Evolutionary conservation across 1,284 basidiomycete species (phyloP).

Genomic region (Cutaneotrichosporon dermatis): DNA sequence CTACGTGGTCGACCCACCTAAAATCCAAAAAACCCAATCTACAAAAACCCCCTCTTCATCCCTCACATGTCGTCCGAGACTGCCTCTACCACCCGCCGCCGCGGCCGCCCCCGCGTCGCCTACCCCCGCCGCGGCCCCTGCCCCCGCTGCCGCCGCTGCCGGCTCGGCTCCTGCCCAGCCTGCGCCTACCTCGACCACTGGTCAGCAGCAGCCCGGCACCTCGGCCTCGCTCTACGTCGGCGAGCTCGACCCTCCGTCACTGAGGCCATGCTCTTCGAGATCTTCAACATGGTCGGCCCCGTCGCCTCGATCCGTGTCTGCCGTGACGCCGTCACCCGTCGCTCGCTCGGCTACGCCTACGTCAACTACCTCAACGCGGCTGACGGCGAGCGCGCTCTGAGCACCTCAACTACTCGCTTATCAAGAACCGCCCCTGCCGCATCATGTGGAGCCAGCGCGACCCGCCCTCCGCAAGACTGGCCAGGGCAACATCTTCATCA

Average conservation of each 20-base stretch:
- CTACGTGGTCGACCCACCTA: constrained; percentile 27
- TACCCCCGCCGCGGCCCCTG: constrained; percentile 25
- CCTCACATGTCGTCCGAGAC: constrained; percentile 33
- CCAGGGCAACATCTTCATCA: constrained; percentile 99
- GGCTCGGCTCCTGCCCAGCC: constrained; percentile 43
- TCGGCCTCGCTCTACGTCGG: constrained; percentile 97
- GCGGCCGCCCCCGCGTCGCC: constrained; percentile 26
- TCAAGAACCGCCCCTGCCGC: constrained; percentile 97
- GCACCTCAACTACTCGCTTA: constrained; percentile 98
- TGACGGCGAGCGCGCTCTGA: constrained; percentile 99
- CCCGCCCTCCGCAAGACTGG: constrained; percentile 97
- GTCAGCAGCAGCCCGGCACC: constrained; percentile 60
- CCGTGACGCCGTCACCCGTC: constrained; percentile 98
- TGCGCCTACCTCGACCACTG: constrained; percentile 56
- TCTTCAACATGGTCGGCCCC: constrained; percentile 99
- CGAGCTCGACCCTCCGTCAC: constrained; percentile 95
- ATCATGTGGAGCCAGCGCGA: constrained; percentile 99
- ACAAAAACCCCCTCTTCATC: constrained; percentile 1
- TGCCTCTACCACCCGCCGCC: constrained; percentile 26
- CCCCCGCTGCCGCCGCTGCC: constrained; percentile 25
- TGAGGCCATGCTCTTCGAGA: constrained; percentile 99
- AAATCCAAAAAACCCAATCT: constrained; percentile 9
- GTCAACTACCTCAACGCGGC: constrained; percentile 96
- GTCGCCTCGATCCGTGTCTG: constrained; percentile 99
- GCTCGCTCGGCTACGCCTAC: constrained; percentile 99